Percentiles rank a stretch among this genome's conserved stretches.
phyloP scores from a whole-genome alignment of 2,329 filamentous ascomycete genomes.

The Pseudomassariella vexata region DNA sequence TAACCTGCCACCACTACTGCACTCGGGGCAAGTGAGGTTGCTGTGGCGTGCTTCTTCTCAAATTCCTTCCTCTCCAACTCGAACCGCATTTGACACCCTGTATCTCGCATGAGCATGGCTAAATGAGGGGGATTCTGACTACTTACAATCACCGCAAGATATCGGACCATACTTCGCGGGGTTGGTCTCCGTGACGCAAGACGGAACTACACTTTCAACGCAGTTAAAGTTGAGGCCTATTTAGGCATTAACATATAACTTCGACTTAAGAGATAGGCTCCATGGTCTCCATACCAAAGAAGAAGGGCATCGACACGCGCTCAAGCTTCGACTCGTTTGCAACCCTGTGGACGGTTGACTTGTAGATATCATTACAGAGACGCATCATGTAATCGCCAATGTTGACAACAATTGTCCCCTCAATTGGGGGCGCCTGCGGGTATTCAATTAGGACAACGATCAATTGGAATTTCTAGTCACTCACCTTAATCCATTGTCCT shows the following conservation, averaged over 20 bases:
- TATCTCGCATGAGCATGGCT: conserved; percentile 1
- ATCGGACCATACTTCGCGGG: conserved; percentile 45
- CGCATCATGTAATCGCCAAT: conserved; percentile 48
- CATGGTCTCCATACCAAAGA: conserved; percentile 34
- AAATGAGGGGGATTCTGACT: neutral
- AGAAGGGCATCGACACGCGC: conserved; percentile 51
- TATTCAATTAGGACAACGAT: conserved; percentile 2
- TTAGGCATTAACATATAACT: no score
- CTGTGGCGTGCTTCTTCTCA: conserved; percentile 15
- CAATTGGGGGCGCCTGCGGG: conserved; percentile 30
- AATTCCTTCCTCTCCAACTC: conserved; percentile 23
- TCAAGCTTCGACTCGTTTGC: conserved; percentile 33
- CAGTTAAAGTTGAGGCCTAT: conserved; percentile 45
- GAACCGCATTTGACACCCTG: conserved; percentile 27
- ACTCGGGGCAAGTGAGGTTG: conserved; percentile 17
- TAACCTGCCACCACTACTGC: conserved; percentile 14
- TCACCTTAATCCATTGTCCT: conserved; percentile 35
- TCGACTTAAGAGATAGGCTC: no score
- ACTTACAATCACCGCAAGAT: conserved; percentile 39
- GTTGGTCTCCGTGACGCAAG: conserved; percentile 37
- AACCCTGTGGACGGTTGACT: conserved; percentile 45
- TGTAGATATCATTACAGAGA: conserved; percentile 43
- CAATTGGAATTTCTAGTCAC: no score
- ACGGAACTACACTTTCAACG: conserved; percentile 40
- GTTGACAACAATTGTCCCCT: conserved; percentile 43